Percentiles rank a stretch among this genome's conserved stretches.
These are phyloP conservation scores for Argentina anserina DNA, from an alignment of 306 rosid genomes.

Conservation along the genomic window DNA sequence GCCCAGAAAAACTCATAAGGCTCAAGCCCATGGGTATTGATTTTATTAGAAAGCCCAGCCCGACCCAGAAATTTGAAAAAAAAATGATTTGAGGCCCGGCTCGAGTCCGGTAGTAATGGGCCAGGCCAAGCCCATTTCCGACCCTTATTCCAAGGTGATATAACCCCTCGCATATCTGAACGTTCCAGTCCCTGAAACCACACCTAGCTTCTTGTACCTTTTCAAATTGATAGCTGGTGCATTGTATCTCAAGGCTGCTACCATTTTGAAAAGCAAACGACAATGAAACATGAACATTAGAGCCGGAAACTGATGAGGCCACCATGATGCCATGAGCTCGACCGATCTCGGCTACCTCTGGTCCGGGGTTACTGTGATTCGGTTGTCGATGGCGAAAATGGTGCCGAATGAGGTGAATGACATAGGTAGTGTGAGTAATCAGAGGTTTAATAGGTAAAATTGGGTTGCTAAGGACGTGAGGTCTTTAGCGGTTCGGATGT, in stretches of 20 bases:
- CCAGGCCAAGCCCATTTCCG: too few relatives aligned
- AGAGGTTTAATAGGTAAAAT: too few relatives aligned
- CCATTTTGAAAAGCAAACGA: conserved; percentile 9
- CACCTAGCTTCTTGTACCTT: conserved; percentile 29
- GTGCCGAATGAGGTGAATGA: conserved; percentile 16
- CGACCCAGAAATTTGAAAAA: too few relatives aligned
- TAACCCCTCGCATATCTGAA: conserved; percentile 43
- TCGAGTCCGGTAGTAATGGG: too few relatives aligned
- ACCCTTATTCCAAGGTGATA: conserved; percentile 21
- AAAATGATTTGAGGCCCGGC: too few relatives aligned
- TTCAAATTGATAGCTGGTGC: conserved; percentile 31
- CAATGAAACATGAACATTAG: neutral
- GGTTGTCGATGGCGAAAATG: conserved; percentile 13
- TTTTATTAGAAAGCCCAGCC: too few relatives aligned
- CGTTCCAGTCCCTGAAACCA: conserved; percentile 47
- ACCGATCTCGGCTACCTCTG: neutral
- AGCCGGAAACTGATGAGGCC: conserved; percentile 8
- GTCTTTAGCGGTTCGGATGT: too few relatives aligned
- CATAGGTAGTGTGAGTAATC: too few relatives aligned
- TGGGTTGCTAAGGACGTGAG: too few relatives aligned
- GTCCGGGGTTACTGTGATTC: neutral
- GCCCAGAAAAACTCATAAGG: too few relatives aligned
- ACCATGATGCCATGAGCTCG: conserved; percentile 15
- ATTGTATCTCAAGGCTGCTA: conserved; percentile 21
- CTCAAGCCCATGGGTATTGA: too few relatives aligned